These are phyloP conservation scores for Sugiyamaella mastotermitis DNA, from an alignment of 805 yeast species.

Conservation along the genomic window DNA sequence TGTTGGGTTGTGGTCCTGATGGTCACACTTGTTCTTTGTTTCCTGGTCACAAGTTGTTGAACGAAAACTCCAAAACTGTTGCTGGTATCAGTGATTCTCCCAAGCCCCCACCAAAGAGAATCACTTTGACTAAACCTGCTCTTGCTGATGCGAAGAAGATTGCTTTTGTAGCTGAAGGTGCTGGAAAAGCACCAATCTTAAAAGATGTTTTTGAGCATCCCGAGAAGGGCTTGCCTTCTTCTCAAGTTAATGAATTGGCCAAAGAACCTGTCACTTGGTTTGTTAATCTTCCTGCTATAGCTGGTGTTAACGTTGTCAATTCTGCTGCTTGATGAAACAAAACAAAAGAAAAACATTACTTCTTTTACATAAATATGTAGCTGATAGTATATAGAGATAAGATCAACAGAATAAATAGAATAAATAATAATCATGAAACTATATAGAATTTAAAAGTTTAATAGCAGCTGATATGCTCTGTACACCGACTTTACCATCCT, in stretches of 20 bases:
- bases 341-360: no score
- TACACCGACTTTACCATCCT: slow-evolving; percentile 74
- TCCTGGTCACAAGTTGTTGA: slow-evolving; percentile 71
- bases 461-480: slow-evolving; percentile 64
- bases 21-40: slow-evolving; percentile 93
- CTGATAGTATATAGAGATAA: not conserved
- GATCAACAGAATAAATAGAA: slow-evolving; percentile 5
- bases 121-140: slow-evolving; percentile 80
- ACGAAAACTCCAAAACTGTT: slow-evolving; percentile 47
- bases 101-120: slow-evolving; percentile 90
- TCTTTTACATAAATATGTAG: no score
- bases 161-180: slow-evolving; percentile 87
- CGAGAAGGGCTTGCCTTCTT: slow-evolving; percentile 50
- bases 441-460: not conserved
- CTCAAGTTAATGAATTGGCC: slow-evolving; percentile 57
- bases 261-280: slow-evolving; percentile 66
- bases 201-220: slow-evolving; percentile 56
- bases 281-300: slow-evolving; percentile 71
- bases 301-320: slow-evolving; percentile 40
- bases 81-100: slow-evolving; percentile 77
- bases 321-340: slow-evolving; percentile 7
- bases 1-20: slow-evolving; percentile 92
- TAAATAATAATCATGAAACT: slow-evolving; percentile 7
- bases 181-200: slow-evolving; percentile 69
- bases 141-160: slow-evolving; percentile 48